These are phyloP conservation scores for Candolleomyces efflorescens DNA, from an alignment of 768 basidiomycete species.

Conservation along the genomic window DNA sequence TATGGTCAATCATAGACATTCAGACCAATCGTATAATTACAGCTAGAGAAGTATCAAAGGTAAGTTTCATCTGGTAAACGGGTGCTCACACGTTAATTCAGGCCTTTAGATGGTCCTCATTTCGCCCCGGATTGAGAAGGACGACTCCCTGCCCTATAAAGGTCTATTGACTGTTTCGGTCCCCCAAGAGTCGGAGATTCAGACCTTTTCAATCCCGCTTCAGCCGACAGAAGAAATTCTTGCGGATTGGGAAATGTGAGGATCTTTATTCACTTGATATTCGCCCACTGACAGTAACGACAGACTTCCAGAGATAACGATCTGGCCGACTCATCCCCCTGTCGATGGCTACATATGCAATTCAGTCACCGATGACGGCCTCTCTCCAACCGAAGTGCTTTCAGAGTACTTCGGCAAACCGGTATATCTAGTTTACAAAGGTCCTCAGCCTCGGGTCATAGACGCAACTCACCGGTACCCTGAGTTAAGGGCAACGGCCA, in stretches of 20 bases:
- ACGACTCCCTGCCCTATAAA: slow-evolving; percentile 39
- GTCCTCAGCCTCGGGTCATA: slow-evolving; percentile 47
- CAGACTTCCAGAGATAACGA: slow-evolving; percentile 50
- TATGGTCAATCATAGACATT: slow-evolving; percentile 65
- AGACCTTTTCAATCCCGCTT: slow-evolving; percentile 56
- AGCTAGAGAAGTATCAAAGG: slow-evolving; percentile 62
- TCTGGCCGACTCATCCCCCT: slow-evolving; percentile 40
- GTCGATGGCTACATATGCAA: slow-evolving; percentile 69
- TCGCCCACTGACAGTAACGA: not conserved
- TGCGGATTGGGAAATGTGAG: slow-evolving; percentile 55
- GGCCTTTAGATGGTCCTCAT: slow-evolving; percentile 60
- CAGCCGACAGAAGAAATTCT: slow-evolving; percentile 47
- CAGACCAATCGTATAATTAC: slow-evolving; percentile 54
- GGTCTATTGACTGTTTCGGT: slow-evolving; percentile 54
- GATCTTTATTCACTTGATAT: not conserved
- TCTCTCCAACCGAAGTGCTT: slow-evolving; percentile 49
- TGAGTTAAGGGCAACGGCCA: slow-evolving; percentile 47
- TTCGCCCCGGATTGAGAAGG: slow-evolving; percentile 46
- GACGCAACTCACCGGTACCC: slow-evolving; percentile 53
- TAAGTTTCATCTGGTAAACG: slow-evolving; percentile 18
- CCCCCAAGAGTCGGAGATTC: slow-evolving; percentile 54
- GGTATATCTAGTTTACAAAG: slow-evolving; percentile 67
- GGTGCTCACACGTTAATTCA: not conserved
- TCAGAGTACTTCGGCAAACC: slow-evolving; percentile 58
- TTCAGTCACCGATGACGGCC: slow-evolving; percentile 26